Evolutionary conservation across 2,329 filamentous ascomycete genomes (phyloP).

Genomic region (Neofusicoccum cordaticola): DNA sequence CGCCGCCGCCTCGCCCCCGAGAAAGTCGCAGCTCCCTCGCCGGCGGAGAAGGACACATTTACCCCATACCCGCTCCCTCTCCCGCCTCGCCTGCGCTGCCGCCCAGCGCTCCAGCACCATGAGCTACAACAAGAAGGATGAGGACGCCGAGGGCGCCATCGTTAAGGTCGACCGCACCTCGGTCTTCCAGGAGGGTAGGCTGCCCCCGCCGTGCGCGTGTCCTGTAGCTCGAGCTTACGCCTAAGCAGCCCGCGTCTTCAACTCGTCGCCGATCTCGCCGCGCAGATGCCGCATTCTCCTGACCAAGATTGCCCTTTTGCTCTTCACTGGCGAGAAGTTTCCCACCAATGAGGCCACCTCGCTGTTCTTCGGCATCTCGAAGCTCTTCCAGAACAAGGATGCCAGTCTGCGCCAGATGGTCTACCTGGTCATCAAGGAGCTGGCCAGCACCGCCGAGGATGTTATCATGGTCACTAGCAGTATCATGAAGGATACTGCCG

Average conservation of each 20-base stretch:
- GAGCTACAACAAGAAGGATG: constrained; percentile 99
- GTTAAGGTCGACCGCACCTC: constrained; percentile 97
- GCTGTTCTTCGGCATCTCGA: constrained; percentile 95
- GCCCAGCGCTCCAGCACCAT: constrained; percentile 49
- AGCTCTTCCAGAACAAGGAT: constrained; percentile 99
- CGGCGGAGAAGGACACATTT: constrained; percentile 17
- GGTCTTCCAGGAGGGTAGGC: constrained; percentile 94
- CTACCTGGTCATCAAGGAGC: constrained; percentile 95
- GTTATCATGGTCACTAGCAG: constrained; percentile 99
- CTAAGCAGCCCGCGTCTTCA: constrained; percentile 84
- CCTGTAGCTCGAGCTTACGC: constrained; percentile 32
- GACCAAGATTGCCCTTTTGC: constrained; percentile 92
- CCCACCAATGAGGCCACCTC: constrained; percentile 95
- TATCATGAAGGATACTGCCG: constrained; percentile 99
- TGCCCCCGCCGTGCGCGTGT: constrained; percentile 28
- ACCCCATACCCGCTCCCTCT: constrained; percentile 11
- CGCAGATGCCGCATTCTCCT: constrained; percentile 96
- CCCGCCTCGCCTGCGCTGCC: not conserved
- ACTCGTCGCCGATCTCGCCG: constrained; percentile 93
- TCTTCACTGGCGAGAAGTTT: constrained; percentile 97
- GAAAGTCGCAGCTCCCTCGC: not conserved
- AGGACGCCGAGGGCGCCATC: constrained; percentile 89
- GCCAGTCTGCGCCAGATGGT: constrained; percentile 97
- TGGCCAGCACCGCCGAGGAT: constrained; percentile 92
- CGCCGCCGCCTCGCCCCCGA: not conserved